Base-by-base conservation (phyloP, 1,139 yeast species). In the Debaryomycetaceae sp. region DNA sequence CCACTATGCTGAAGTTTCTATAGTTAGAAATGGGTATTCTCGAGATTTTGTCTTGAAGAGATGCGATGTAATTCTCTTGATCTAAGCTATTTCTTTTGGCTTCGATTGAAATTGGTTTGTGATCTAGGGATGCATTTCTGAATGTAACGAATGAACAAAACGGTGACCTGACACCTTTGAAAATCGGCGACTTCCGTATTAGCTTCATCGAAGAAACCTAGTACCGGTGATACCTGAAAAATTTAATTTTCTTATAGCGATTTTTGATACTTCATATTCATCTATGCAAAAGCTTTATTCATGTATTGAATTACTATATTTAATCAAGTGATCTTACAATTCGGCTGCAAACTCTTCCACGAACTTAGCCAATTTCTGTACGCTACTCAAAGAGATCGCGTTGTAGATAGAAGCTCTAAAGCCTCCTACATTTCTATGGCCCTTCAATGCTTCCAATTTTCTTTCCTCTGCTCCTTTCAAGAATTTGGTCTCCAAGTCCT, bases 351-450 rank as follows among this genome's bases (percentile, higher is more conserved):
- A 93, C 41, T 79, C 75, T 24, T 72, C 67, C 42, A 89, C 72
- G 57, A 80, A 87, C 34, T 75, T 68, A 36, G 75, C 83, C 54
- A 90, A 73, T 43, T 72, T 59, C 49, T 83, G 72, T 24, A 84
- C 85, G 54, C 93, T 82, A 40, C 76, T 74, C 42, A 81, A 70
- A 7, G 83, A 63, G 39, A 93, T 87, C 11, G 98, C 97, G 60
- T 93, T 93, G 65, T 93, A 88, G 46, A 90, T 74, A 11, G 97
- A 90, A 20, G 96, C 93, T 66, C 99, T 84, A 69, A 91, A 86
- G 36, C 99, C 99, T 40, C 98, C 98, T 40, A 93, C 98, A 7
- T 97, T 87, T 64, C 99, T 81, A 64, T 93, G 98, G 24, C 99
- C 99, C 69, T 91, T 89, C 57, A 93, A 75, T 4, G 97, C 98